Conservation (phyloP, 306 rosid species). For the Pyrus bretschneideri region DNA sequence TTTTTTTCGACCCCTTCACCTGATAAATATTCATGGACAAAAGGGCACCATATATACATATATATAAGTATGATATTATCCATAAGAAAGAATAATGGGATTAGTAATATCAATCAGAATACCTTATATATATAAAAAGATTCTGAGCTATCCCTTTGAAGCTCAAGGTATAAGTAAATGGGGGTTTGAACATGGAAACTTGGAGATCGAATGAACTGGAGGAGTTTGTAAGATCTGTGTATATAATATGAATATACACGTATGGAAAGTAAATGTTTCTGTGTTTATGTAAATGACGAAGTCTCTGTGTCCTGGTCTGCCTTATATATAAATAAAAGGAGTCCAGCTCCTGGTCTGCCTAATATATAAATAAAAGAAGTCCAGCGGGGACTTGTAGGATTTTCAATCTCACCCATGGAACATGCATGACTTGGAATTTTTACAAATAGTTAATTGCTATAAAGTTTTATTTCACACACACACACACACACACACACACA, state of each 20-base stretch:
- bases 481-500: no score
- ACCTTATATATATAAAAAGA: not conserved
- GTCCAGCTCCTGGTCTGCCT: not conserved
- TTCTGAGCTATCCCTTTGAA: not conserved
- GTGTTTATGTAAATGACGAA: not conserved
- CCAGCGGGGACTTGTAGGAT: not conserved
- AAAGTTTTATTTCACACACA: no score
- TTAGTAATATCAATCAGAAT: not conserved
- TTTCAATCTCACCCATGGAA: not conserved
- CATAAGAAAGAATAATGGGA: not conserved
- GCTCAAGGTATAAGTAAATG: not conserved
- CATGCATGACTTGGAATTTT: not conserved
- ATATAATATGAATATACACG: not conserved
- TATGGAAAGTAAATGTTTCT: not conserved
- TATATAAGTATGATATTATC: not conserved
- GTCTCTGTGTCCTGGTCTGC: not conserved
- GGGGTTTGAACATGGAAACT: not conserved
- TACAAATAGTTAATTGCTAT: not conserved
- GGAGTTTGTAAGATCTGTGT: not conserved
- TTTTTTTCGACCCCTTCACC: not conserved
- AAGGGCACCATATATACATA: not conserved
- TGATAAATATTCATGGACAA: not conserved
- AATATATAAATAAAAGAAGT: not conserved
- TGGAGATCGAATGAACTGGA: not conserved
- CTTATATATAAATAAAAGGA: not conserved